These are phyloP conservation scores for Cystobasidium onofrii DNA, from an alignment of 768 basidiomycete species.

Conservation along the genomic window DNA sequence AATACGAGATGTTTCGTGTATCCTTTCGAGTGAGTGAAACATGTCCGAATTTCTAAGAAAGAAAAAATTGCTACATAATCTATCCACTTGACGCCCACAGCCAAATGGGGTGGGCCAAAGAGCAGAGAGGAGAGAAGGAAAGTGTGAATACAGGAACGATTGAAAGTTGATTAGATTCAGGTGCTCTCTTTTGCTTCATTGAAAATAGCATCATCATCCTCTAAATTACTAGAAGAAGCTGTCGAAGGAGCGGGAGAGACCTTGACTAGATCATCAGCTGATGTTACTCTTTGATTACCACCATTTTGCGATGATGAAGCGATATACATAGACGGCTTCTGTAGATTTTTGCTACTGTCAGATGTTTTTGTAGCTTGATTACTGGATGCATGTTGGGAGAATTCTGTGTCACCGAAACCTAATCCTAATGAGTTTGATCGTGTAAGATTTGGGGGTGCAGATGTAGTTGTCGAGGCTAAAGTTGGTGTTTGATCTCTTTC, in stretches of 20 bases:
- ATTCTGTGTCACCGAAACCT: conserved; percentile 4
- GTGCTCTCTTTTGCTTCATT: conserved; percentile 5
- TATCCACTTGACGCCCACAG: too few relatives aligned
- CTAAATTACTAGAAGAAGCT: conserved; percentile 1
- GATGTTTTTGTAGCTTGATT: not conserved
- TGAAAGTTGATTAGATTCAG: not conserved
- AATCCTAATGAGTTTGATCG: conserved; percentile 12
- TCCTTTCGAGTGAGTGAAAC: too few relatives aligned
- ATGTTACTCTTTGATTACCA: not conserved
- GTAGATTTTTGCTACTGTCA: not conserved
- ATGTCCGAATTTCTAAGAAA: too few relatives aligned
- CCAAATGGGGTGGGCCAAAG: too few relatives aligned
- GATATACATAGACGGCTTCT: not conserved
- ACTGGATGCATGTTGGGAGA: not conserved
- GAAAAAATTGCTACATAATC: too few relatives aligned
- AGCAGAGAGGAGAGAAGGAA: not conserved
- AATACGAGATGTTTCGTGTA: too few relatives aligned
- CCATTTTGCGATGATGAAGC: not conserved
- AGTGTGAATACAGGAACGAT: not conserved
- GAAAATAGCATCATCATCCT: conserved; percentile 18
- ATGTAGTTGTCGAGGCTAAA: not conserved
- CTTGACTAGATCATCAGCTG: not conserved
- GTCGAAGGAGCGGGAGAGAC: not conserved
- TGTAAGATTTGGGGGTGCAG: not conserved
- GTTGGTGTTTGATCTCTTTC: conserved; percentile 1